A percentile compares a stretch with the other conserved stretches of the same genome.
Evolutionary conservation across 2,329 filamentous ascomycete species (phyloP).

Genomic region (Arachnomyces sp.): DNA sequence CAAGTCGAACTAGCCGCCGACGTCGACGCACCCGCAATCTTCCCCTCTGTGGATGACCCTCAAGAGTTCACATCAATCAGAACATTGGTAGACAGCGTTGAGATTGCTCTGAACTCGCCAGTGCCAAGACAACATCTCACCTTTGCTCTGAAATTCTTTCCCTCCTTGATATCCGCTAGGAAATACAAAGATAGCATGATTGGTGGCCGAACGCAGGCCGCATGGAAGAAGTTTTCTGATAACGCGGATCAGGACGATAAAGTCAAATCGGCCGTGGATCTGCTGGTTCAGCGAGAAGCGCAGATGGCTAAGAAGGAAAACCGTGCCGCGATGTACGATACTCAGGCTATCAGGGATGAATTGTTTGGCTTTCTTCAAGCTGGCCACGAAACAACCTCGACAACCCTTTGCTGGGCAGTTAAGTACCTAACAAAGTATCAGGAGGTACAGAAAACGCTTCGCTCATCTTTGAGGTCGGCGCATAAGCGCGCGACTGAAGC

Average conservation of each 20-base stretch:
- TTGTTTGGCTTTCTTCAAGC: constrained; percentile 30
- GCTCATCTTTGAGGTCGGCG: constrained; percentile 20
- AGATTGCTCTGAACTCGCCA: constrained; percentile 10
- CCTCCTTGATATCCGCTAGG: too few species aligned
- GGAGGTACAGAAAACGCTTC: constrained; percentile 28
- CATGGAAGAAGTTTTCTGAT: too few species aligned
- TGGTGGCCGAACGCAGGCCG: constrained; percentile 17
- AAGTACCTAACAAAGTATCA: constrained; percentile 33
- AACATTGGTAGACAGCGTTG: constrained; percentile 13
- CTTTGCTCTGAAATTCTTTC: too few species aligned
- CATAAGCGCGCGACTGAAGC: constrained; percentile 18
- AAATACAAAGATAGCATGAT: too few species aligned
- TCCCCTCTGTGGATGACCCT: constrained; percentile 2
- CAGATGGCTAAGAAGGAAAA: too few species aligned
- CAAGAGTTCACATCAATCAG: constrained; percentile 7
- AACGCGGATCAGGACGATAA: constrained; percentile 12
- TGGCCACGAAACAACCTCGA: constrained; percentile 42
- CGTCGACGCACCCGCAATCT: constrained; percentile 7
- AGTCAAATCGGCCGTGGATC: constrained; percentile 21
- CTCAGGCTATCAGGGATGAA: constrained; percentile 17
- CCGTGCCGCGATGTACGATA: constrained; percentile 4
- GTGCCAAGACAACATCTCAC: constrained; percentile 5
- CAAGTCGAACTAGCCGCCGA: too few species aligned
- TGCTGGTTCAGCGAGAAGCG: constrained; percentile 26
- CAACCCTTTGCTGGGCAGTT: constrained; percentile 34